Evolutionary conservation across 176 grass and related monocot species (phyloP).

Genomic region (Panicum miliaceum): DNA sequence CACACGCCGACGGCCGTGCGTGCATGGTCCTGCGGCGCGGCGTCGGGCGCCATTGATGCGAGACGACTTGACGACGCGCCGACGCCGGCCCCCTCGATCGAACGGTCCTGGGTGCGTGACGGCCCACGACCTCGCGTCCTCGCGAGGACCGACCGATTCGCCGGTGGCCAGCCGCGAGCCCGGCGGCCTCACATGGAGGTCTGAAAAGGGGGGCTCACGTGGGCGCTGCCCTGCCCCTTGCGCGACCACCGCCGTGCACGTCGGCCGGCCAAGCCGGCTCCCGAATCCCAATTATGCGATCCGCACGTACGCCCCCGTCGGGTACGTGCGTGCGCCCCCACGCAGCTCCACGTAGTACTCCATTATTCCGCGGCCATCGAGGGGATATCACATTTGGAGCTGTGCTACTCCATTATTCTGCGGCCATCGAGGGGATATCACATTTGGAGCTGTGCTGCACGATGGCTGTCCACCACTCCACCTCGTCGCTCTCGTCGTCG

Average conservation of each 20-base stretch:
- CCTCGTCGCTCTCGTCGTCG: not conserved
- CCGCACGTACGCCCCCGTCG: constrained; percentile 6
- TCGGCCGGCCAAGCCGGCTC: not conserved
- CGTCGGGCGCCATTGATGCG: not conserved
- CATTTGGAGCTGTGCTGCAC: not conserved
- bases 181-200: constrained; percentile 16
- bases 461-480: not conserved
- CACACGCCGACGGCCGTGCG: not conserved
- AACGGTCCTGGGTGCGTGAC: too few species aligned
- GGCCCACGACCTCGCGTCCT: not conserved
- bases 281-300: constrained; percentile 15
- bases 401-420: too few species aligned
- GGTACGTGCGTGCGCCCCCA: constrained; percentile 11
- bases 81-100: not conserved
- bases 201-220: constrained; percentile 23
- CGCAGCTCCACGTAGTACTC: not conserved
- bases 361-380: too few species aligned
- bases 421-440: not conserved
- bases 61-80: not conserved
- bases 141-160: not conserved
- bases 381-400: not conserved
- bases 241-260: constrained; percentile 16
- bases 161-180: not conserved
- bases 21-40: not conserved
- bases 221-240: not conserved